phyloP scores from a whole-genome alignment of 2,329 filamentous ascomycete genomes.

The Aspergillus luchuensis region DNA sequence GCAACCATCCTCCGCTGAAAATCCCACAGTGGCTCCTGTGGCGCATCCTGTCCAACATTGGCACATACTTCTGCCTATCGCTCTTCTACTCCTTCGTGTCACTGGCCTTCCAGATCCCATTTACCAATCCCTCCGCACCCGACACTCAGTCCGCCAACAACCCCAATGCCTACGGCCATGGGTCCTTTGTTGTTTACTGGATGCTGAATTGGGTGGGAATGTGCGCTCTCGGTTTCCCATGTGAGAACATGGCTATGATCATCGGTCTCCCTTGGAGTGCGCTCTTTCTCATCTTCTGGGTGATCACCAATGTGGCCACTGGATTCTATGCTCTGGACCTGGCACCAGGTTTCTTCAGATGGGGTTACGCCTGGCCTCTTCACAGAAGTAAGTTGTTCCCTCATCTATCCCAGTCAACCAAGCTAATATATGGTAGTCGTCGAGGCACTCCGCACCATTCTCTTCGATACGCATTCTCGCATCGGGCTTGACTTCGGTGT shows the following conservation, averaged over 20 bases:
- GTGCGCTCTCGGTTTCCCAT: conserved; percentile 63
- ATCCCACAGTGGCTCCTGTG: conserved; percentile 61
- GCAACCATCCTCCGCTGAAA: conserved; percentile 58
- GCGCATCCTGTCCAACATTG: conserved; percentile 59
- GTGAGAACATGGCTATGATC: conserved; percentile 66
- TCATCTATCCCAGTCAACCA: background rate
- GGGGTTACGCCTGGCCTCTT: conserved; percentile 66
- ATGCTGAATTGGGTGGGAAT: conserved; percentile 66
- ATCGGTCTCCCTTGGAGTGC: conserved; percentile 63
- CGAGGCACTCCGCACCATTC: conserved; percentile 59
- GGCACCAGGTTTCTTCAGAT: conserved; percentile 60
- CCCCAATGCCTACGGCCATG: conserved; percentile 58
- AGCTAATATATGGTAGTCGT: conserved; percentile 48
- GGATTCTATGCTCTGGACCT: conserved; percentile 63
- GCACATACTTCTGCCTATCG: conserved; percentile 63
- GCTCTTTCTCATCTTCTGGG: conserved; percentile 68
- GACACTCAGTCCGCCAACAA: conserved; percentile 50
- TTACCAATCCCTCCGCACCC: conserved; percentile 52
- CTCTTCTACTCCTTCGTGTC: conserved; percentile 66
- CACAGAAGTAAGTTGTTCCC: conserved; percentile 52
- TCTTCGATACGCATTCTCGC: conserved; percentile 61
- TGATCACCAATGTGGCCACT: conserved; percentile 65
- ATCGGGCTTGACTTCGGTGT: conserved; percentile 65
- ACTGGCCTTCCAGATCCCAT: conserved; percentile 65
- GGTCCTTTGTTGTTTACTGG: conserved; percentile 64